phyloP scores from a whole-genome alignment of 495 filamentous ascomycete genomes.

The Pseudoneurospora amorphoporcata region DNA sequence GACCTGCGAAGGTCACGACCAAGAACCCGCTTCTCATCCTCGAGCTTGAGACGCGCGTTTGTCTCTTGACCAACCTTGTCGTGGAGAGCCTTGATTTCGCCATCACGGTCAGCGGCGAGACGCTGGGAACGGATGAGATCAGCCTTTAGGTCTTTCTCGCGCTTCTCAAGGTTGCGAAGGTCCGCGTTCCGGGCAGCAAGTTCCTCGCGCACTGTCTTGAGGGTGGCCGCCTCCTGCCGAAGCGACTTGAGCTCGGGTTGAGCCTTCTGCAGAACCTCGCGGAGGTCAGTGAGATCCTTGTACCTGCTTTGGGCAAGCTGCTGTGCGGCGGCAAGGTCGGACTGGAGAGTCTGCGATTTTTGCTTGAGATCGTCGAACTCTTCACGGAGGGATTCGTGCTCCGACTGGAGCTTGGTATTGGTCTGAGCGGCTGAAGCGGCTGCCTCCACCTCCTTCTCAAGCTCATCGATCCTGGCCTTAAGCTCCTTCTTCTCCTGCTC shows the following conservation, averaged over 20 bases:
- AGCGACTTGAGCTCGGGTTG: constrained; percentile 76
- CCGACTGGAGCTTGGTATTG: constrained; percentile 43
- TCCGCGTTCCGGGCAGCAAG: constrained; percentile 57
- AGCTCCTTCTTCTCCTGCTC: constrained; percentile 36
- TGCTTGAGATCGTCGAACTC: constrained; percentile 69
- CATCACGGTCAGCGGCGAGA: constrained; percentile 58
- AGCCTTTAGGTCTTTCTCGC: constrained; percentile 66
- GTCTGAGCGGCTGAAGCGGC: constrained; percentile 22
- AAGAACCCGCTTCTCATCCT: constrained; percentile 60
- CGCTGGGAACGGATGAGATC: constrained; percentile 63
- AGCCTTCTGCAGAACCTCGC: constrained; percentile 67
- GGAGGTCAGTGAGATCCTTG: constrained; percentile 73
- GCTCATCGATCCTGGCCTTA: constrained; percentile 50
- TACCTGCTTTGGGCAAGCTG: constrained; percentile 77
- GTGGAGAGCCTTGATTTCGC: constrained; percentile 63
- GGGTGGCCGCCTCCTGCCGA: constrained; percentile 59
- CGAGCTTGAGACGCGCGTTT: constrained; percentile 56
- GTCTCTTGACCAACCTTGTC: constrained; percentile 69
- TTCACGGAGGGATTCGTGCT: constrained; percentile 48
- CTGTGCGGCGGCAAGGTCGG: constrained; percentile 76
- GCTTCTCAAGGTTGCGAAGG: constrained; percentile 62
- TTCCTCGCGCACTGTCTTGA: constrained; percentile 63
- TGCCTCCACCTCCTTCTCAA: constrained; percentile 51
- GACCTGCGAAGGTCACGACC: constrained; percentile 65
- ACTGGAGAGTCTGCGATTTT: constrained; percentile 59